phyloP scores from a whole-genome alignment of 2,329 filamentous ascomycete genomes.

The Calonectria honghensis region DNA sequence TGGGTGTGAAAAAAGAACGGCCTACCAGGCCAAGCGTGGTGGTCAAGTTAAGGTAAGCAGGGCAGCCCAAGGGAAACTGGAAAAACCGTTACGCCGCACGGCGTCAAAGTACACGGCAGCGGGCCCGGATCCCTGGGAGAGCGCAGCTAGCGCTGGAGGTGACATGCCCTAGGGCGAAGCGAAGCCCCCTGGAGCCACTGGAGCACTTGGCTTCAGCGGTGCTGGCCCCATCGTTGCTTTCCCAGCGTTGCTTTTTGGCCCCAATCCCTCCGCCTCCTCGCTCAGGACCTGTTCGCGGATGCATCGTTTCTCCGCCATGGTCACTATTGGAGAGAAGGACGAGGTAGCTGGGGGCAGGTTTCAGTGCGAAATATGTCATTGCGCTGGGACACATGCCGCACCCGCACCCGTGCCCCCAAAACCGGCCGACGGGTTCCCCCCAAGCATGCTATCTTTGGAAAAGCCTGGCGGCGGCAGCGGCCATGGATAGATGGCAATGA shows the following conservation, averaged over 20 bases:
- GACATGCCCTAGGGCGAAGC: conserved; percentile 16
- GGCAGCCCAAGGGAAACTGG: conserved; percentile 28
- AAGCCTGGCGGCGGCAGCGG: not conserved
- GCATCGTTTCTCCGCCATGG: conserved; percentile 1
- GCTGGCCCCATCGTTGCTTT: not conserved
- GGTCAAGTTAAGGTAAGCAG: conserved; percentile 35
- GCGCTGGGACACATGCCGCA: conserved; percentile 9
- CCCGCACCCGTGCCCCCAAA: conserved; percentile 6
- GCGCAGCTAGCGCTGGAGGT: not conserved
- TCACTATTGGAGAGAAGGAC: not conserved
- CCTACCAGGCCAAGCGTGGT: conserved; percentile 1
- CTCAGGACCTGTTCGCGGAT: not conserved
- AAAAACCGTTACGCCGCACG: conserved; percentile 44
- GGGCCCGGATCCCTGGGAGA: conserved; percentile 32
- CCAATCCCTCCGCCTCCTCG: not conserved
- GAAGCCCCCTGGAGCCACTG: conserved; percentile 13
- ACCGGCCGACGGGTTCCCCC: conserved; percentile 7
- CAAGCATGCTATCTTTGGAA: conserved; percentile 20
- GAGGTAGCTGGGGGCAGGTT: not conserved
- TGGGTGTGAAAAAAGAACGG: not conserved
- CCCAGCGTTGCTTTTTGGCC: not conserved
- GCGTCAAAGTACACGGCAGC: conserved; percentile 33
- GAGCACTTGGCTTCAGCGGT: conserved; percentile 14
- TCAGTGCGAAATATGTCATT: not conserved
- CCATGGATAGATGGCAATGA: not conserved